phyloP scores from a whole-genome alignment of 2,329 filamentous ascomycete genomes.

The Niveomyces coronatus region DNA sequence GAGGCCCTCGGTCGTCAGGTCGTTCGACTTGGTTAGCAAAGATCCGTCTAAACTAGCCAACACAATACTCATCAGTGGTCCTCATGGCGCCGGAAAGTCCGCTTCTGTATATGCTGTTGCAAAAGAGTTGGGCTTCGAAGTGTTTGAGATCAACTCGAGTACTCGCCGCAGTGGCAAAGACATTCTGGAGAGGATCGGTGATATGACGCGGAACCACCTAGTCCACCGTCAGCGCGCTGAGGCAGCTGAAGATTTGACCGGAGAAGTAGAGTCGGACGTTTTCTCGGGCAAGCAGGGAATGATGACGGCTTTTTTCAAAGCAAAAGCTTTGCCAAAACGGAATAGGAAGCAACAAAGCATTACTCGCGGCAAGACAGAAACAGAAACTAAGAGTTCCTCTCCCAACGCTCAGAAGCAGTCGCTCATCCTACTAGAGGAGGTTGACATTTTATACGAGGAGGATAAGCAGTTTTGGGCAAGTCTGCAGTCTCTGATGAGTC shows the following conservation, averaged over 20 bases:
- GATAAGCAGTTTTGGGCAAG: slow-evolving; percentile 93
- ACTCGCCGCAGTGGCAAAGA: slow-evolving; percentile 80
- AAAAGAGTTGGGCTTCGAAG: slow-evolving; percentile 82
- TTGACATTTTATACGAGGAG: slow-evolving; percentile 87
- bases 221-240: slow-evolving; percentile 45
- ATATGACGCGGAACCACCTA: slow-evolving; percentile 94
- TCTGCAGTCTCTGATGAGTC: slow-evolving; percentile 62
- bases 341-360: slow-evolving; percentile 15
- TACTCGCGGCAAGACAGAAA: slow-evolving; percentile 16
- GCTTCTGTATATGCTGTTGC: slow-evolving; percentile 86
- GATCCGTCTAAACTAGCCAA: slow-evolving; percentile 50
- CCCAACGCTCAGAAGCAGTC: slow-evolving; percentile 73
- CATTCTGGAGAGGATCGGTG: slow-evolving; percentile 81
- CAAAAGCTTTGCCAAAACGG: slow-evolving; percentile 27
- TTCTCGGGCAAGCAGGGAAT: slow-evolving; percentile 65
- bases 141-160: slow-evolving; percentile 88
- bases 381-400: slow-evolving; percentile 20
- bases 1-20: slow-evolving; percentile 46
- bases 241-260: slow-evolving; percentile 20
- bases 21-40: slow-evolving; percentile 24
- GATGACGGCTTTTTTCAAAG: slow-evolving; percentile 72
- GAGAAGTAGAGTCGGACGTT: slow-evolving; percentile 36
- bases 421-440: slow-evolving; percentile 86
- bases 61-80: slow-evolving; percentile 78
- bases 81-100: slow-evolving; percentile 85